Evolutionary conservation across 1,284 basidiomycete genomes (phyloP), one percentile per base, ranked within the genome.

Genomic region (Marasmius oreades): DNA sequence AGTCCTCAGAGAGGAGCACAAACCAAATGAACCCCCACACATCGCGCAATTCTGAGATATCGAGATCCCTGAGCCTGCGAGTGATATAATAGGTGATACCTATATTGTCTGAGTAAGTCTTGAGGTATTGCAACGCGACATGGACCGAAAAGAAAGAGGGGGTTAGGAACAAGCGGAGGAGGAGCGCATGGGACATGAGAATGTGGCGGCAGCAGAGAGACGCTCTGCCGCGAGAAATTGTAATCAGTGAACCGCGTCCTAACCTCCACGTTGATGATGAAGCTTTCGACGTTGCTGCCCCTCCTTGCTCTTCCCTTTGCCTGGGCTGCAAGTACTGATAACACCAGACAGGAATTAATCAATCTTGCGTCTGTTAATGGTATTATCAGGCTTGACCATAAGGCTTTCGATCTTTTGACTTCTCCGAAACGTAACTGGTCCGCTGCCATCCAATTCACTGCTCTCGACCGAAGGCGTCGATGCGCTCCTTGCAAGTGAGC

Each of bases 1-100:
- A 52, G 66, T n/a, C 39, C 39, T n/a, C 39, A 42, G 66, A 58
- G 54, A 53, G 48, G 58, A 55, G 44, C 59, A 56, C 58, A 55
- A 66, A 95, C 94, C 93, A 97, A 70, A 98, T 84, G 71, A 97
- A 95, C 20, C 94, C 93, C 95, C 95, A 98, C 64, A 96, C 93
- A 71, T 96, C 95, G 66, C 90, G 86, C 56, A 98, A 79, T 63
- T 98, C 93, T 55, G 86, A 79, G 18, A 84, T 82, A 60, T 90
- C 85, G 67, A 95, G 83, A 56, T 86, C 82, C 61, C 82, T 80
- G 67, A 98, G 85, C 61, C 94, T 82, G 58, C 86, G 81, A 50
- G 94, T 93, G 60, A 98, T 82, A 70, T 98, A 98, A 74, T 97
- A 95, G 16, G 93, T 95, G 71, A 98, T 95, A 7, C 95, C 95